Base-by-base conservation (phyloP, 2,329 filamentous ascomycete species). In the Epichloe scottii region DNA sequence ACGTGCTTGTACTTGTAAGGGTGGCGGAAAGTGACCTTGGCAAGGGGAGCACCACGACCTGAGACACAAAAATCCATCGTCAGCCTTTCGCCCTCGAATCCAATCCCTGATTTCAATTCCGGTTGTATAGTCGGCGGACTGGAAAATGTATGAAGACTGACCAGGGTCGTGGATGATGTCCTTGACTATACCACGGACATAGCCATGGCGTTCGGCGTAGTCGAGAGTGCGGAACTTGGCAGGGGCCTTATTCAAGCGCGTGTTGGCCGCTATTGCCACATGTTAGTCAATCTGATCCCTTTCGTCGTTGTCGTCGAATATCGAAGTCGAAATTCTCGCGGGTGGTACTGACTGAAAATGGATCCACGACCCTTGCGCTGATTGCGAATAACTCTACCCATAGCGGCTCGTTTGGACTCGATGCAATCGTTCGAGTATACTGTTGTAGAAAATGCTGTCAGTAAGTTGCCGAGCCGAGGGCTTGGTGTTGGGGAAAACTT, bases 151-250 rank as follows among this genome's bases (percentile, higher is more conserved):
- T 54, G 51, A 54, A 48, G 57, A 70, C 68, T 68, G 59, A 63
- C 93, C 93, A 66, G 90, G 83, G 77, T 98, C 93, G 84, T 98
- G 93, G 76, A 98, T 87, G 76, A 97, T 96, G 70, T 97, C 89
- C 84, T 93, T 95, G 71, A 98, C 90, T 61, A 97, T 82, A 76
- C 93, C 93, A 66, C 93, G 88, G 70, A 95, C 78, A 80, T 98
- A 98, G 67, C 93, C 93, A 82, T 97, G 91, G 71, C 88, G 84
- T 80, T 96, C 90, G 72, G 89, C 84, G 74, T 81, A 98, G 74
- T 98, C 93, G 82, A 96, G 87, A 65, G 82, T 88, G 75, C 93
- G 82, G 85, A 98, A 97, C 78, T 95, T 87, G 69, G 91, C 73
- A 54, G 69, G 70, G 54, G 69, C 70, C 84, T 97, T 96, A 80